Conservation (phyloP, 176 grass and related monocot genomes). For the Bolboschoenus planiculmis region DNA sequence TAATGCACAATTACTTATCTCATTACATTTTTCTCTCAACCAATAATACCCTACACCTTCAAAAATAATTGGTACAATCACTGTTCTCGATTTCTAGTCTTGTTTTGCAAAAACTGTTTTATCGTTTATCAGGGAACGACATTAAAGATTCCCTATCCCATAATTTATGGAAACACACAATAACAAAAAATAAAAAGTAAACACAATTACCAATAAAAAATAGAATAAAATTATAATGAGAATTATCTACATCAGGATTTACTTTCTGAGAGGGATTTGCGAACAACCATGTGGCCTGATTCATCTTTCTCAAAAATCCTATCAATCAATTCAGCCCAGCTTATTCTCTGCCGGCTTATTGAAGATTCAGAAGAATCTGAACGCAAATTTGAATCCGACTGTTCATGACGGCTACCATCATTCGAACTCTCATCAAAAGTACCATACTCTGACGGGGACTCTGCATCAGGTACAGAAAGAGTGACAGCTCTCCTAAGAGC, state of each 20-base stretch:
- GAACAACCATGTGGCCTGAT: constrained; percentile 45
- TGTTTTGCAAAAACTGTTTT: not conserved
- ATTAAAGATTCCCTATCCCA: not conserved
- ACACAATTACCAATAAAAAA: not conserved
- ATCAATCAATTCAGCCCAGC: constrained; percentile 81
- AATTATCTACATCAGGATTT: constrained; percentile 21
- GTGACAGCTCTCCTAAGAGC: constrained; percentile 60
- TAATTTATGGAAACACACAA: not conserved
- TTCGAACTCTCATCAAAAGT: constrained; percentile 40
- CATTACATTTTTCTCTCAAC: not conserved
- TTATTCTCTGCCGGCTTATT: constrained; percentile 43
- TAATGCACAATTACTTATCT: not conserved
- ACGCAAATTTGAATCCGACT: not conserved
- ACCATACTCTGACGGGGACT: constrained; percentile 46
- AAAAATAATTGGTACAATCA: not conserved
- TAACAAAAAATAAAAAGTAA: constrained; percentile 5
- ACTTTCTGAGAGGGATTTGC: constrained; percentile 24
- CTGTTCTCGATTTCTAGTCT: not conserved
- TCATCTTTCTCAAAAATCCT: constrained; percentile 67
- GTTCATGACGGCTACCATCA: not conserved
- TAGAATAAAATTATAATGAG: not conserved
- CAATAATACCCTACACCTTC: not conserved
- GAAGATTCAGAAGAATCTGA: constrained; percentile 22
- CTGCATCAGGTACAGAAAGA: constrained; percentile 50
- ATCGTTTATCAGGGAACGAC: not conserved